Evolutionary conservation across 805 yeast genomes (phyloP).

Genomic region (Kodamaea laetipori): DNA sequence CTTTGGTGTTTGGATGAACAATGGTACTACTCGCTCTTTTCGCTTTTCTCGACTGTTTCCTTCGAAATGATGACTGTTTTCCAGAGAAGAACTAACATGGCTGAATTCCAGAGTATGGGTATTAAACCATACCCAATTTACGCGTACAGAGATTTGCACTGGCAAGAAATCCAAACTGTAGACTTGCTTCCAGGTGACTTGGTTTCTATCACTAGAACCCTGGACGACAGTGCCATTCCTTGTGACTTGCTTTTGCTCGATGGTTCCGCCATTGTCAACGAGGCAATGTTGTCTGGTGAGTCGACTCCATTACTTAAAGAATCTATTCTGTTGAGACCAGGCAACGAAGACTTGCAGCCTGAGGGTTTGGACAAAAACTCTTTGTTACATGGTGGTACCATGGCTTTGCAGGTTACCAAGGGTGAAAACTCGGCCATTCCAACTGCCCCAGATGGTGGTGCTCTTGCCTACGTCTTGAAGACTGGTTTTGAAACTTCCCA

Average conservation of each 20-base stretch:
- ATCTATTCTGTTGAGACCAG: constrained; percentile 81
- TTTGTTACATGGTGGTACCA: constrained; percentile 91
- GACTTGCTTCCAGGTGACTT: constrained; percentile 89
- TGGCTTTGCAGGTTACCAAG: constrained; percentile 85
- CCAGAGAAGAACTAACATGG: constrained; percentile 93
- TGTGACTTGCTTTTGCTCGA: constrained; percentile 86
- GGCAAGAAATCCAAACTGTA: constrained; percentile 71
- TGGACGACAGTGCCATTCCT: constrained; percentile 89
- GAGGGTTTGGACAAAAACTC: constrained; percentile 90
- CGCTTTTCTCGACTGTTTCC: constrained; percentile 86
- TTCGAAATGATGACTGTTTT: constrained; percentile 94
- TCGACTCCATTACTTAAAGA: constrained; percentile 96
- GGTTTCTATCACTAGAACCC: constrained; percentile 84
- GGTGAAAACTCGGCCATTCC: constrained; percentile 56
- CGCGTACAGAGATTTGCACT: constrained; percentile 67
- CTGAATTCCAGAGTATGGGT: constrained; percentile 96
- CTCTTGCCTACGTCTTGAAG: constrained; percentile 83
- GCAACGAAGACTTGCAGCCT: constrained; percentile 62
- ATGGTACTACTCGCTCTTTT: constrained; percentile 93
- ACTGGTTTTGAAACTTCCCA: constrained; percentile 99
- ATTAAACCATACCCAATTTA: constrained; percentile 84
- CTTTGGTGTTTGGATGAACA: constrained; percentile 95
- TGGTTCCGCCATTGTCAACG: constrained; percentile 94
- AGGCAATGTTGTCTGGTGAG: constrained; percentile 99
- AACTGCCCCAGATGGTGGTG: constrained; percentile 87